Base-by-base conservation (phyloP, 2,329 filamentous ascomycete species). In the Aspergillus quadrilineatus region DNA sequence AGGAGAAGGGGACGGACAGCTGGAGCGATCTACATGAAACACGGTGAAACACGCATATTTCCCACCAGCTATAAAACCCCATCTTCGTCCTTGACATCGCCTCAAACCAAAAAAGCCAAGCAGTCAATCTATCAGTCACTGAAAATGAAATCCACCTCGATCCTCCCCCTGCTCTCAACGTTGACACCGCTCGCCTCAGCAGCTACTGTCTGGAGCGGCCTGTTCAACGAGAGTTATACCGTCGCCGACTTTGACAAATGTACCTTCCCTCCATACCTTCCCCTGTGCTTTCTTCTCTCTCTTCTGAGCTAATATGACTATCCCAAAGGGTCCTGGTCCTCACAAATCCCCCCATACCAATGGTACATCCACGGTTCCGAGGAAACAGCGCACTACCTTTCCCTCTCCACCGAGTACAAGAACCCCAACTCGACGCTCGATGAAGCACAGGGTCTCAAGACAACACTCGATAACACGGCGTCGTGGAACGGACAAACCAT, bases 401-500 rank as follows among this genome's bases (percentile, higher is more conserved):
- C 84, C 64, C 77, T 89, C 1, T 82, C 80, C 2, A 71, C 83
- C 0, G 71, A 74, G 56, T 86, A 79, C 79, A 88, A 87, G 75
- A 89, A 89, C 73, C 83, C 85, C 0, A 81, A 81, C 63, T 87
- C 89, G 70, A 77, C 47, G 2, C 53, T 56, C n/a, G 47, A 76
- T 48, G 85, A 84, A 49, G 80, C 76, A 36, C 82, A 89, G 72
- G 88, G 88, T 15, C 84, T 82, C 63, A 87, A 87, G 68, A 84
- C 90, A 72, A 88, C 85, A 4, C 85, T 90, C 60, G 69, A 71
- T 36, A 60, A 57, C 1, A 69, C 69, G 1, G 80, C 87, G 1
- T 88, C 84, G 70, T 90, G 87, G 87, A 86, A 90, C 72, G 85
- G 84, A 22, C 85, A 89, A 68, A 83, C 72, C 47, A 90, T 90